Percentiles rank a stretch among this genome's conserved stretches.
phyloP scores from a whole-genome alignment of 139 green algal genomes.

The Coelastrella sp. region DNA sequence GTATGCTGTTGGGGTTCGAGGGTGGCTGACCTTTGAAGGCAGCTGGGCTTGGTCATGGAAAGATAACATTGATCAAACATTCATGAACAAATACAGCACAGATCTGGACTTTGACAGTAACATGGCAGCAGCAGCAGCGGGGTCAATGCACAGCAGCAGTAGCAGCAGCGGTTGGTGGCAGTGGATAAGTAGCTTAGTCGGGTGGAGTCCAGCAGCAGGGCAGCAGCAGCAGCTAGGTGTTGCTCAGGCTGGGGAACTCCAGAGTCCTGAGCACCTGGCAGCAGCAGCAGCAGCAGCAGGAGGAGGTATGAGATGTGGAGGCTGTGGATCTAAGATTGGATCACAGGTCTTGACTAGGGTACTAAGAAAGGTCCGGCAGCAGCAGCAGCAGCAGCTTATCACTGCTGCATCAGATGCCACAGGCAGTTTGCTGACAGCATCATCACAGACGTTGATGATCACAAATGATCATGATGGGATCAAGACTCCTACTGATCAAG shows the following conservation, averaged over 20 bases:
- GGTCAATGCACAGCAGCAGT: neutral
- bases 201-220: too few relatives aligned
- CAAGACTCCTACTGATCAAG: too few relatives aligned
- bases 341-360: slow-evolving; percentile 59
- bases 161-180: slow-evolving; percentile 22
- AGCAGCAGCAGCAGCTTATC: slow-evolving; percentile 33
- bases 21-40: slow-evolving; percentile 60
- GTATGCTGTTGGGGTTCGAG: slow-evolving; percentile 28
- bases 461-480: too few relatives aligned
- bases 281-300: slow-evolving; percentile 51
- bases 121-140: neutral
- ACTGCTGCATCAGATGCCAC: too few relatives aligned
- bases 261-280: too few relatives aligned
- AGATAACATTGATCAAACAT: slow-evolving; percentile 91
- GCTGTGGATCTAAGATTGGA: slow-evolving; percentile 91
- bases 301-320: slow-evolving; percentile 89
- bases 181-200: too few relatives aligned
- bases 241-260: slow-evolving; percentile 55
- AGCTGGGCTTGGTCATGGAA: slow-evolving; percentile 90
- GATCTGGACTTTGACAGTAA: slow-evolving; percentile 62
- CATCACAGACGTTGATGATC: too few relatives aligned
- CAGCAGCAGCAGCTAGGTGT: slow-evolving; percentile 38
- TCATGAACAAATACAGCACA: slow-evolving; percentile 85
- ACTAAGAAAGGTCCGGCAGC: slow-evolving; percentile 61
- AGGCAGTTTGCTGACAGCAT: too few relatives aligned